Base-by-base conservation (phyloP, 805 yeast species). In the Yarrowia yakushimensis region DNA sequence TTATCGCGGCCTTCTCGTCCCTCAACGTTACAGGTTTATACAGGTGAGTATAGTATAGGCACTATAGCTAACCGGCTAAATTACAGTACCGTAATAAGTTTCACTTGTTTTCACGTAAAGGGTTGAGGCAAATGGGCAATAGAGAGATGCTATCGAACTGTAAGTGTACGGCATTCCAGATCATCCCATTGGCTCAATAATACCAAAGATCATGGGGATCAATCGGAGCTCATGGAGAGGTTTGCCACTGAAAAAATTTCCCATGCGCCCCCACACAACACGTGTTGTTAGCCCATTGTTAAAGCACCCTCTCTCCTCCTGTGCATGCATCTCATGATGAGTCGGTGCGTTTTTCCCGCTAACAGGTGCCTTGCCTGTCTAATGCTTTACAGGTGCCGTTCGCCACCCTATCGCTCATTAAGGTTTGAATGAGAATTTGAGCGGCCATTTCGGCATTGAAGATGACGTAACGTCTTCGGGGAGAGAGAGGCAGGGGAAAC, bases 371-470 rank as follows among this genome's bases (percentile, higher is more conserved):
- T 48, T 48, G 55, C 55, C 55, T 48, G 39, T 48, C 37, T 39
- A 31, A 48, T 48, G 55, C 55, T 12, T 46, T 39, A 20, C 13
- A 20, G 39, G 39, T 33, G 55, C 55, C 55, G 55, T 48, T 48
- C 55, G 55, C 55, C 55, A 48, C 55, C 41, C 39, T 65, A 20
- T 57, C n/a, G 8, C 69, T n/a, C 36, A 30, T 27, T 54, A 48
- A 18, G 52, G 13, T 45, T 45, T 10, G 11, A 4, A 8, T 33
- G 25, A 25, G 52, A 30, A 45, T 30, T 30, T 45, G 52, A 45
- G 12, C 18, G 52, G 22, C 20, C 9, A 17, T 17, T 17, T 1
- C 15, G 41, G 41, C 11, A 12, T 1, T 3, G 12, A 28, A 11
- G 23, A 28, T 45, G 52, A 30, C 52, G 37, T 45, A 45, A 18